These are phyloP conservation scores for Rhododendron kiyosumense DNA, from an alignment of 148 eudicot species.

Conservation along the genomic window DNA sequence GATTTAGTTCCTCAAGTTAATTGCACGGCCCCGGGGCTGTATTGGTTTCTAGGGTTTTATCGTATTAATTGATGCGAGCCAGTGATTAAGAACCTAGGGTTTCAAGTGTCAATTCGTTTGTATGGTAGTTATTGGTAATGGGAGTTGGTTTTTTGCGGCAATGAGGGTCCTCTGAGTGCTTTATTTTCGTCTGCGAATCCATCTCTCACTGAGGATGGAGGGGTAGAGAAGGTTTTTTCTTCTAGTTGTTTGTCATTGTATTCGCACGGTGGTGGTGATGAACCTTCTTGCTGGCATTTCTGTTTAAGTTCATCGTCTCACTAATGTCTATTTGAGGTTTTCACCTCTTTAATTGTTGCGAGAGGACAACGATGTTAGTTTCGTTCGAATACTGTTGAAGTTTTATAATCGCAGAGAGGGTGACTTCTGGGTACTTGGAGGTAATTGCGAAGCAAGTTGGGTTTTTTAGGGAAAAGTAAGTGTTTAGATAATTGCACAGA, in stretches of 20 bases:
- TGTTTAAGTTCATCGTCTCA: background rate
- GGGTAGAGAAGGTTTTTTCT: slow-evolving; percentile 8
- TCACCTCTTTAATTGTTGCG: background rate
- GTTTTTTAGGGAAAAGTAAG: no score
- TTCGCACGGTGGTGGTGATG: background rate
- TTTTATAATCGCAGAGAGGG: no score
- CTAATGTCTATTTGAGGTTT: background rate
- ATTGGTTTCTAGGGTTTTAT: slow-evolving; percentile 2
- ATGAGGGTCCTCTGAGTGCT: slow-evolving; percentile 16
- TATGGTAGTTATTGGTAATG: background rate
- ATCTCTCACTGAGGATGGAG: slow-evolving; percentile 23
- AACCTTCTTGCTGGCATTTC: background rate
- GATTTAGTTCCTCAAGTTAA: background rate
- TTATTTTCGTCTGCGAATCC: slow-evolving; percentile 11
- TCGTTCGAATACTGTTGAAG: background rate
- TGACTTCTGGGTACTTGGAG: no score
- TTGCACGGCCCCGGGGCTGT: background rate
- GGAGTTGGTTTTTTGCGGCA: background rate
- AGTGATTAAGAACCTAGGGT: background rate
- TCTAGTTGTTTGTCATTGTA: background rate
- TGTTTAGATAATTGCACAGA: no score
- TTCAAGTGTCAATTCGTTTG: background rate
- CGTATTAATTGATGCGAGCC: background rate
- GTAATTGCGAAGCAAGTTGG: no score
- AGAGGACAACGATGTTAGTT: background rate